Conservation (phyloP, 345 rosid species). For the Noccaea caerulescens region DNA sequence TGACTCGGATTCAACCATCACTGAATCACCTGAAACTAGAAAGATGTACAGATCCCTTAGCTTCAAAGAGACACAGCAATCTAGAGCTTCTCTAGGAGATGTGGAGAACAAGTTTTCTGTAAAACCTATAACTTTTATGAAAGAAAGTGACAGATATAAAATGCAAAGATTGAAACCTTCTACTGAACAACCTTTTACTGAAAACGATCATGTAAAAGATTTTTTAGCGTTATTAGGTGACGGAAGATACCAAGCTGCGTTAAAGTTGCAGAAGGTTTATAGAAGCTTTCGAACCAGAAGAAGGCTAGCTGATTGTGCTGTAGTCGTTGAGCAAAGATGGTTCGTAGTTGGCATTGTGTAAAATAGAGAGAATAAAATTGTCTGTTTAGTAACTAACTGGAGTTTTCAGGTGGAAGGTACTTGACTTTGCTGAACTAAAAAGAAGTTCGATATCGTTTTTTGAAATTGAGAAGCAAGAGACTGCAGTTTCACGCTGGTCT, state of each 20-base stretch:
- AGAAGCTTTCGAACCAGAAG: conserved; percentile 91
- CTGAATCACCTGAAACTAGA: conserved; percentile 44
- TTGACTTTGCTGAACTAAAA: conserved; percentile 92
- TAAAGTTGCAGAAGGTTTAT: conserved; percentile 87
- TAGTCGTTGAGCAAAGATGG: conserved; percentile 95
- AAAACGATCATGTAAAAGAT: conserved; percentile 28
- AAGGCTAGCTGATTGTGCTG: conserved; percentile 92
- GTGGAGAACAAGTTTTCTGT: conserved; percentile 39
- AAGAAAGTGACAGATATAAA: conserved; percentile 34
- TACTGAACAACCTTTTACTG: conserved; percentile 13
- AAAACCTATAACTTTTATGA: conserved; percentile 40
- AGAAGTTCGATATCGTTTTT: conserved; percentile 91
- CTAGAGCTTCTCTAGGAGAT: conserved; percentile 43
- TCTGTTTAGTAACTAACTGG: conserved; percentile 19
- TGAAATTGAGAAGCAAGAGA: conserved; percentile 77
- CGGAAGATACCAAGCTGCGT: conserved; percentile 61
- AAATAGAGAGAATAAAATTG: neutral
- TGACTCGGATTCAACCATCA: conserved; percentile 43
- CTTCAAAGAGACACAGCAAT: conserved; percentile 45
- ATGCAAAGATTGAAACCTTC: conserved; percentile 32
- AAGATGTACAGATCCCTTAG: conserved; percentile 46
- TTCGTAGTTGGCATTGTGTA: conserved; percentile 38
- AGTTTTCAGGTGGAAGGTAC: conserved; percentile 77
- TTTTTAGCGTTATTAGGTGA: conserved; percentile 35
- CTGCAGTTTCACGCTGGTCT: conserved; percentile 88